phyloP scores from a whole-genome alignment of 495 filamentous ascomycete species.

The Gamarada debralockiae region DNA sequence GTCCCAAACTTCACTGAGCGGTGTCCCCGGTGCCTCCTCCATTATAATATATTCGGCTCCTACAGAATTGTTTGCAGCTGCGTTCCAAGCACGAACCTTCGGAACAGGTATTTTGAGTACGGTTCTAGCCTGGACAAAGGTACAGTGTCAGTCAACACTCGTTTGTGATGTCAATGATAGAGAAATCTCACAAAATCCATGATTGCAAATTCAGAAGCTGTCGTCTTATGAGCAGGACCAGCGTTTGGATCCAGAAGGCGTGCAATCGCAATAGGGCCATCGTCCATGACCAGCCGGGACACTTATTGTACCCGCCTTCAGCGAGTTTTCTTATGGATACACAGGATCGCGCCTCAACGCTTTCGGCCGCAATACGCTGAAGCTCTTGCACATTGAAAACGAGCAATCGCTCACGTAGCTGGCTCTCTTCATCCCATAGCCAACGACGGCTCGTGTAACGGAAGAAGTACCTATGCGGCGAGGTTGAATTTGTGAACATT shows the following conservation, averaged over 20 bases:
- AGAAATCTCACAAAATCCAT: constrained; percentile 23
- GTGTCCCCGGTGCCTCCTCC: constrained; percentile 15
- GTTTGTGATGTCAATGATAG: no score
- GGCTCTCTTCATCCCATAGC: no score
- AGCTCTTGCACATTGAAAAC: no score
- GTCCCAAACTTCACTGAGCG: constrained; percentile 16
- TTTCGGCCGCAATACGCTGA: no score
- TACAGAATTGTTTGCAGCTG: constrained; percentile 15
- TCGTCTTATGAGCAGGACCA: constrained; percentile 16
- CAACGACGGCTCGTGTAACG: no score
- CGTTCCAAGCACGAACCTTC: constrained; percentile 9
- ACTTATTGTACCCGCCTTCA: constrained; percentile 35
- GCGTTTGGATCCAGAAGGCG: constrained; percentile 23
- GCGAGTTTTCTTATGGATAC: constrained; percentile 29
- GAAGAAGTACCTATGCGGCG: no score
- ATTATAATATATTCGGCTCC: constrained; percentile 22
- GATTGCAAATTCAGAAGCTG: constrained; percentile 31
- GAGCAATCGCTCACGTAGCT: no score
- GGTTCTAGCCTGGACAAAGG: constrained; percentile 34
- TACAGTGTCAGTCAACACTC: no score
- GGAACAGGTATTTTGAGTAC: constrained; percentile 27
- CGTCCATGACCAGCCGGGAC: constrained; percentile 37
- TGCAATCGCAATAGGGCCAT: constrained; percentile 33
- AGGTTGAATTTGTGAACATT: no score
- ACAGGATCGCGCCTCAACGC: no score